These are phyloP conservation scores for Cyclocybe aegerita DNA, from an alignment of 768 basidiomycete species.

Conservation along the genomic window DNA sequence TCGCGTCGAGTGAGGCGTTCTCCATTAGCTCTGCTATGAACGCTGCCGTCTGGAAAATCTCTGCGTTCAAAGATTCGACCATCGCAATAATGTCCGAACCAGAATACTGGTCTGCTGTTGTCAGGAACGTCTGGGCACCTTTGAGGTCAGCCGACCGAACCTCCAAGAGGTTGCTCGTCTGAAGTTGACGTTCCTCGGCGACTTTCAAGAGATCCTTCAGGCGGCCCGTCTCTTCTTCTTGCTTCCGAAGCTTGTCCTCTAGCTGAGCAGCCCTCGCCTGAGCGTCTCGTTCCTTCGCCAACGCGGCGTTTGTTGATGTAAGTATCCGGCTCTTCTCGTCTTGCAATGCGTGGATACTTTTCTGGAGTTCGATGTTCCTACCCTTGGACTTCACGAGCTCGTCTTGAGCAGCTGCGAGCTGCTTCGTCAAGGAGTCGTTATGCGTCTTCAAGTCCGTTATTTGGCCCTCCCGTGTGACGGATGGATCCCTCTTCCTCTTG, in stretches of 20 bases:
- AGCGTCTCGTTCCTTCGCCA: not conserved
- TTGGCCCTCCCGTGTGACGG: no score
- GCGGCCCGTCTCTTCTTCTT: constrained; percentile 5
- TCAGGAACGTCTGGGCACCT: constrained; percentile 42
- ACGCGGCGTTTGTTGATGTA: not conserved
- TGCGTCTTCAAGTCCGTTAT: not conserved
- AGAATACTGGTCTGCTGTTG: constrained; percentile 41
- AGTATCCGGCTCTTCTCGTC: constrained; percentile 2
- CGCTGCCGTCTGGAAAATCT: constrained; percentile 46
- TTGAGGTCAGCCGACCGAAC: constrained; percentile 37
- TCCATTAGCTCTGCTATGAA: constrained; percentile 37
- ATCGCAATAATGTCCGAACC: constrained; percentile 40
- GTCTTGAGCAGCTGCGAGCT: not conserved
- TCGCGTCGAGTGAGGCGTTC: constrained; percentile 7
- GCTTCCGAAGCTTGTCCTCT: constrained; percentile 2
- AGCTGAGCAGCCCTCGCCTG: constrained; percentile 1
- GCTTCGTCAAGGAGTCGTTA: not conserved
- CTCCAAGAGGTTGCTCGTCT: constrained; percentile 21
- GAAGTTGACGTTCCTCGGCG: constrained; percentile 16
- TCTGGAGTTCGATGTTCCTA: not conserved
- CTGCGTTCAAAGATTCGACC: constrained; percentile 43
- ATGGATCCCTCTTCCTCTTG: no score
- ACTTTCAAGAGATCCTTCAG: constrained; percentile 14
- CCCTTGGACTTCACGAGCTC: not conserved
- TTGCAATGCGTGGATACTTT: constrained; percentile 1